Conservation (phyloP, 306 rosid species). For the Herpetospermum pedunculosum region DNA sequence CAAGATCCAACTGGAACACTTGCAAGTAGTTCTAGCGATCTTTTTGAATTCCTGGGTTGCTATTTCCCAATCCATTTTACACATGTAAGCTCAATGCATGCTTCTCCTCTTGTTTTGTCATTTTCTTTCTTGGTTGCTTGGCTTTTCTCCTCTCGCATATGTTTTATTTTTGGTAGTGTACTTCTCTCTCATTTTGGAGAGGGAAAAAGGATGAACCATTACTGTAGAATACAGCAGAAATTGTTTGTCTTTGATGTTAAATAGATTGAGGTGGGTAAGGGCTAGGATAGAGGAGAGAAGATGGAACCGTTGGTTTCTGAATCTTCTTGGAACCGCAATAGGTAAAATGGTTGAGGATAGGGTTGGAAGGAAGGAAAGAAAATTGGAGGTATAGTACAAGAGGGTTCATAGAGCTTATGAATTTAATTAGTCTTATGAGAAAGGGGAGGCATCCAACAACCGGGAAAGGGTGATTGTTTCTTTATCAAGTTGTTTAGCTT, state of each 20-base stretch:
- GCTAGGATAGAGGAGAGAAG: not conserved
- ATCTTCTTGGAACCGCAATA: not conserved
- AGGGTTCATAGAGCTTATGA: too few species aligned
- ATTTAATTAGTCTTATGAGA: too few species aligned
- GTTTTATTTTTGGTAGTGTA: not conserved
- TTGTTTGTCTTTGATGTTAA: not conserved
- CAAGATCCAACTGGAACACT: constrained; percentile 70
- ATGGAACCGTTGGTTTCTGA: not conserved
- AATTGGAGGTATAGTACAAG: too few species aligned
- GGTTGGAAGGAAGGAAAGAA: not conserved
- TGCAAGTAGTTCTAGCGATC: constrained; percentile 44
- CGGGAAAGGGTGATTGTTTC: too few species aligned
- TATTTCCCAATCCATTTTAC: constrained; percentile 98
- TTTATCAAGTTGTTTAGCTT: too few species aligned
- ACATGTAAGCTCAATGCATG: constrained; percentile 53
- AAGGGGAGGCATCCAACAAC: too few species aligned
- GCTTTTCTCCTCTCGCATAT: constrained; percentile 10
- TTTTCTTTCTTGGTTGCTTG: constrained; percentile 11
- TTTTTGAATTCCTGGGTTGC: constrained; percentile 65
- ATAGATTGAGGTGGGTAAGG: not conserved
- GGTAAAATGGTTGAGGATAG: not conserved
- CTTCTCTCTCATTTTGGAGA: not conserved
- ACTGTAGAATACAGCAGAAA: not conserved
- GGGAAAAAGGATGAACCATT: not conserved
- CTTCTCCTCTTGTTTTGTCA: not conserved